Conservation (phyloP, 495 filamentous ascomycete genomes). For the Annulohypoxylon moriforme region DNA sequence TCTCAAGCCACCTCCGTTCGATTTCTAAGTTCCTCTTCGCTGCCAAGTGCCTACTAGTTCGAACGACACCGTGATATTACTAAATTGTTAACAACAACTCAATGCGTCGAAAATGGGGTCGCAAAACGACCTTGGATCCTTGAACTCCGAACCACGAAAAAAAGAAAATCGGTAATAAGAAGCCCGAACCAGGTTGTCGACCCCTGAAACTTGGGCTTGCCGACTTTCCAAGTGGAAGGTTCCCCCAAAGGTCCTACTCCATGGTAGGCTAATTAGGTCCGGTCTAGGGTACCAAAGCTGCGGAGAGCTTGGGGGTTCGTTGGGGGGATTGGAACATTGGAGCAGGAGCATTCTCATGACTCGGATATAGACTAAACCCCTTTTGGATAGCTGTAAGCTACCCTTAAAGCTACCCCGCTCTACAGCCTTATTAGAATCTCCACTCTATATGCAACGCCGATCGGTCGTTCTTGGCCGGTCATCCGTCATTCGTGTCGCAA, state of each 20-base stretch:
- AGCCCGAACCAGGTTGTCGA: background rate
- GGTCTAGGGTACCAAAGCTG: slow-evolving; percentile 1
- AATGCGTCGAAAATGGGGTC: background rate
- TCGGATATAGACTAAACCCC: background rate
- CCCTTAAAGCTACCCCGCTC: slow-evolving; percentile 34
- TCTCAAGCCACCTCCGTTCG: background rate
- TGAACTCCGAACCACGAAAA: background rate
- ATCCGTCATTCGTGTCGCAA: slow-evolving; percentile 4
- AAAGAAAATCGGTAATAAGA: background rate
- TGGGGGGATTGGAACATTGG: background rate
- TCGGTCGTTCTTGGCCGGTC: slow-evolving; percentile 21
- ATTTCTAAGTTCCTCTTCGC: background rate
- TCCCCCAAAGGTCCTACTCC: background rate
- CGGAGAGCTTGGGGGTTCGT: slow-evolving; percentile 3
- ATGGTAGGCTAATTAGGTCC: background rate
- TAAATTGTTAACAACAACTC: background rate
- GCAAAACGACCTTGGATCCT: background rate
- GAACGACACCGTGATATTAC: background rate
- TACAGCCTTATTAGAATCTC: slow-evolving; percentile 29
- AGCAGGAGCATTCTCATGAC: slow-evolving; percentile 2
- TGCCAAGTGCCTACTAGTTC: background rate
- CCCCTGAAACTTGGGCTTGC: background rate
- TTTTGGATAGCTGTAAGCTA: slow-evolving; percentile 30
- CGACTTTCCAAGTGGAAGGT: background rate
- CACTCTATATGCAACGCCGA: slow-evolving; percentile 33